Evolutionary conservation across 1,284 basidiomycete genomes (phyloP).

Genomic region (Marasmius oreades): DNA sequence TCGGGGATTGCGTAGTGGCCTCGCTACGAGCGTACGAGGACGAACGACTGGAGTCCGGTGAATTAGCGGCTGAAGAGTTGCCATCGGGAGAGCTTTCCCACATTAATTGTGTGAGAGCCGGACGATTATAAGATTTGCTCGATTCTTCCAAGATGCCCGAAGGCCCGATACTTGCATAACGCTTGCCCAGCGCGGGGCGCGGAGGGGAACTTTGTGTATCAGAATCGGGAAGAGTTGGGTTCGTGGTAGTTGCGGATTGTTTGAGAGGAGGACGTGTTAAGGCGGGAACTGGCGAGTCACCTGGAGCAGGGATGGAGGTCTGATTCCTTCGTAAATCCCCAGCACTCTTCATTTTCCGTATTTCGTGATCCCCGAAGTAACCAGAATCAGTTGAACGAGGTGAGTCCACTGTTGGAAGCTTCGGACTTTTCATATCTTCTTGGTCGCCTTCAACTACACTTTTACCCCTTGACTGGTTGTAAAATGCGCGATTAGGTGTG

Average conservation of each 20-base stretch:
- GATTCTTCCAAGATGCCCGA: constrained; percentile 31
- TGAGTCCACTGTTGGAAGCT: constrained; percentile 3
- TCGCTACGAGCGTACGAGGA: constrained; percentile 19
- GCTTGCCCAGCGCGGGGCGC: constrained; percentile 37
- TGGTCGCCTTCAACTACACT: constrained; percentile 25
- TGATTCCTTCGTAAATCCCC: constrained; percentile 66
- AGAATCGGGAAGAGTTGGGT: constrained; percentile 51
- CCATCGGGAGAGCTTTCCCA: constrained; percentile 40
- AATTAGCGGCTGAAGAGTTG: constrained; percentile 10
- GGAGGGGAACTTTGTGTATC: constrained; percentile 26
- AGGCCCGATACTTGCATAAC: constrained; percentile 68
- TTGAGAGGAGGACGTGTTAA: constrained; percentile 40
- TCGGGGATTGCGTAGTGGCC: constrained; percentile 15
- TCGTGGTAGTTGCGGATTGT: constrained; percentile 57
- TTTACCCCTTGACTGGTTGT: constrained; percentile 41
- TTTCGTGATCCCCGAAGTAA: constrained; percentile 50
- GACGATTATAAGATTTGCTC: constrained; percentile 32
- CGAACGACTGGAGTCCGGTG: constrained; percentile 19
- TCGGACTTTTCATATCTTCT: constrained; percentile 10
- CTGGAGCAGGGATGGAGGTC: constrained; percentile 20
- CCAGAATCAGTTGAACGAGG: constrained; percentile 30
- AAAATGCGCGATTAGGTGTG: constrained; percentile 62
- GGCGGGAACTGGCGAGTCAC: constrained; percentile 21
- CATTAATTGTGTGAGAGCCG: constrained; percentile 47
- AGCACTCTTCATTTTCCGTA: constrained; percentile 85